A percentile compares a stretch with the other conserved stretches of the same genome.
Evolutionary conservation across 148 eudicot genomes (phyloP).

Genomic region (Rhododendron griersonianum): DNA sequence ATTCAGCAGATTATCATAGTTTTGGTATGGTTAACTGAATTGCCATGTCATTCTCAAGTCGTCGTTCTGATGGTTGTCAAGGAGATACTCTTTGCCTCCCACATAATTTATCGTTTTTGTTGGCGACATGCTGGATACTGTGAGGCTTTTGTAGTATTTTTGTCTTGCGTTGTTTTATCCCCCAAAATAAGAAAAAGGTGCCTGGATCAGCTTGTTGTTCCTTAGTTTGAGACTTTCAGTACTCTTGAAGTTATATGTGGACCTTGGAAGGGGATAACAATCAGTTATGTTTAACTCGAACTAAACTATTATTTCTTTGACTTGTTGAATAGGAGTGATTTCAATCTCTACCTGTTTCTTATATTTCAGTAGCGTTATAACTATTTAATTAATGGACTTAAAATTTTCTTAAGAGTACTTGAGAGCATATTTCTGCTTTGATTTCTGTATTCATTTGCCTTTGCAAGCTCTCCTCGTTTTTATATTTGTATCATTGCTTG

Average conservation of each 20-base stretch:
- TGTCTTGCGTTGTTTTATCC: not conserved
- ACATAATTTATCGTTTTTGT: not conserved
- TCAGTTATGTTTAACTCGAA: not conserved
- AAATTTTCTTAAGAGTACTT: not conserved
- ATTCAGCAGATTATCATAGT: not conserved
- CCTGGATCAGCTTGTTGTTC: not conserved
- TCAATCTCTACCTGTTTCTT: not conserved
- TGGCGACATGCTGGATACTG: not conserved
- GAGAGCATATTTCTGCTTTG: not conserved
- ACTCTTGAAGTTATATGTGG: not conserved
- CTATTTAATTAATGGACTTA: not conserved
- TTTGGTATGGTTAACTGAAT: not conserved
- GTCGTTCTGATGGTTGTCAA: not conserved
- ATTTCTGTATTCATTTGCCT: not conserved
- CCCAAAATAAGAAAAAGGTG: not conserved
- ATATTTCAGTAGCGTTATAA: not conserved
- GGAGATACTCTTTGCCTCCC: not conserved
- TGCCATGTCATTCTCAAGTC: not conserved
- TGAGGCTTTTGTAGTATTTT: not conserved
- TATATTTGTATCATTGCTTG: not conserved
- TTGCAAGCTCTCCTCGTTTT: not conserved
- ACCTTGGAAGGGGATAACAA: not conserved
- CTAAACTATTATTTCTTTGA: not conserved
- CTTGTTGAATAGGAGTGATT: not conserved
- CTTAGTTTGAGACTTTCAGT: not conserved